phyloP scores from a whole-genome alignment of 495 filamentous ascomycete species.

The Aspergillus coremiiformis region DNA sequence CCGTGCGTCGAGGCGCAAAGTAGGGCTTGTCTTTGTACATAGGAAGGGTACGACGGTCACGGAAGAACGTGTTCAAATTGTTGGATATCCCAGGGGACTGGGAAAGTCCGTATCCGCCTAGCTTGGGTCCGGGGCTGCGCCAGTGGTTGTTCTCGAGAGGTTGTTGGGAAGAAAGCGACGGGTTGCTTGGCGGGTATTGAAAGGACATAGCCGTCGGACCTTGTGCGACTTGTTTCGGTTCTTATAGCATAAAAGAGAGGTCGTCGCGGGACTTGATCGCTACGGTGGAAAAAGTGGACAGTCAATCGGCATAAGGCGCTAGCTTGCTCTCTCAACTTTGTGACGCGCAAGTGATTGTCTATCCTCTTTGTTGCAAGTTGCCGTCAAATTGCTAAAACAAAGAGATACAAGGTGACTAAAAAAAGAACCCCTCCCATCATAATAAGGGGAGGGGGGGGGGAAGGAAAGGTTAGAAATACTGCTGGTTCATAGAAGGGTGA shows the following conservation, averaged over 20 bases:
- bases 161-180: slow-evolving; percentile 65
- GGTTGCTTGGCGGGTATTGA: slow-evolving; percentile 52
- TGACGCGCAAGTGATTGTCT: neutral
- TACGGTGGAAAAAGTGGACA: neutral
- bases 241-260: neutral
- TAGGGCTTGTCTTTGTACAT: slow-evolving; percentile 99
- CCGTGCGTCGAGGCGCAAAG: slow-evolving; percentile 39
- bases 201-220: slow-evolving; percentile 17
- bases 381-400: neutral
- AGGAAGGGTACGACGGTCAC: slow-evolving; percentile 57
- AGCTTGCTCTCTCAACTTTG: neutral
- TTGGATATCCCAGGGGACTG: slow-evolving; percentile 28
- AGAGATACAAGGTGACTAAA: neutral
- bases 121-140: slow-evolving; percentile 36
- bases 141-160: slow-evolving; percentile 61
- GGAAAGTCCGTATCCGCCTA: slow-evolving; percentile 36
- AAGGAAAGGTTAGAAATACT: too few relatives aligned
- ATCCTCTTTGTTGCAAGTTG: neutral
- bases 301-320: neutral
- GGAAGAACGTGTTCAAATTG: slow-evolving; percentile 47
- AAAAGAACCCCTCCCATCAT: neutral
- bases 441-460: neutral
- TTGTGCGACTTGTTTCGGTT: slow-evolving; percentile 6
- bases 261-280: neutral
- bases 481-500: too few relatives aligned